Evolutionary conservation across 2,329 filamentous ascomycete genomes (phyloP), one percentile per base, ranked within the genome.

Genomic region (Exophiala xenobiotica): DNA sequence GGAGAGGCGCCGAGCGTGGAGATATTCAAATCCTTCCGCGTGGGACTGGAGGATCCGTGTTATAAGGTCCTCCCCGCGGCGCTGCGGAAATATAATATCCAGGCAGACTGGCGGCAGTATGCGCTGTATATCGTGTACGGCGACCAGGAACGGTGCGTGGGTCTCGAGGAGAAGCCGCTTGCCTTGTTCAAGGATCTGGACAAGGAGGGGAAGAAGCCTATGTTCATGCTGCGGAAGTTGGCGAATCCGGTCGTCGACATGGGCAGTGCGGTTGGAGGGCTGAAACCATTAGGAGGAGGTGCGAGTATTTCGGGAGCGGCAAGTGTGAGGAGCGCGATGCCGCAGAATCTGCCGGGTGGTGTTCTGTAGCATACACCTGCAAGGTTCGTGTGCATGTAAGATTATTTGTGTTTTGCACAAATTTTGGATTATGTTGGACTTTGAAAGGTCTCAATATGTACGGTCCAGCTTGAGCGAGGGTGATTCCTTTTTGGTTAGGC

Each of bases 11-110:
- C 70, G 12, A 74, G 70, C 33, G 91, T 96, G 53, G 93, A 99
- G 70, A 96, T 99, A 53, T 97, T 97, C 83, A 99, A 99, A 70
- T 95, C 89, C 1, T 99, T 99, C 80, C 86, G 92, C 31, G 93
- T 99, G 56, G 93, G 88, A 67, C 95, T 97, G 81, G 93, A 99
- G 62, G 93, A 99, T 65, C 93, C 93, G 2, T 99, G 93, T 73
- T 88, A 96, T 75, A 96, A 96, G 68, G 93, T 99, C 22, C 78
- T 99, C 1, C 93, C 93, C 1, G 93, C 95, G 12, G 93, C 93
- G 2, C 80, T 99, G 14, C 95, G 95, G 68, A 96, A 96, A 68
- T 99, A 99, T 73, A 93, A 97, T 67, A 99, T 99, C 74, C 92
- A 95, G 61, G 92, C 91, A 18, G 92, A 96, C 44, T 96, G 91